Base-by-base conservation (phyloP, 2,329 filamentous ascomycete species). In the Aspergillus carbonarius region DNA sequence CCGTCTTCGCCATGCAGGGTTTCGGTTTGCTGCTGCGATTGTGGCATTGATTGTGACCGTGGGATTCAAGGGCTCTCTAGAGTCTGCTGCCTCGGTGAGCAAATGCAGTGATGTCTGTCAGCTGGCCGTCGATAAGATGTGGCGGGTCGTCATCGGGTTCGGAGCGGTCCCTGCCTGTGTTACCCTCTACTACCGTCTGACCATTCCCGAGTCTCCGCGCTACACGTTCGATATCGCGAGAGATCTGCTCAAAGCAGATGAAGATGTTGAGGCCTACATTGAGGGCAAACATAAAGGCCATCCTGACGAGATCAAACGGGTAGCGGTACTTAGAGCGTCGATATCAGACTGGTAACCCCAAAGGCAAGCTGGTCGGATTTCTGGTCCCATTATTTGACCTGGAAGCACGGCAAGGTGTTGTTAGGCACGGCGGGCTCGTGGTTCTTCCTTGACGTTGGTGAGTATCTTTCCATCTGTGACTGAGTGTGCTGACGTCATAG, bases 1-100 rank as follows among this genome's bases (percentile, higher is more conserved):
- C 89, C 15, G 91, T 95, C 55, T 95, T 95, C 69, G 89, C 90
- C 65, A 93, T 93, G 89, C 91, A 96, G 74, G 90, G 91, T 63
- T 83, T 95, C 53, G 91, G 75, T 86, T 95, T 55, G 81, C 81
- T 25, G 90, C 88, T 50, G 89, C 89, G 48, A 84, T 93, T 30
- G 81, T 95, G 62, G 88, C 91, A 73, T 80, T 95, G 48, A 90
- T 93, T 68, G 83, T 90, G 57, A 89, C 88, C 0, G 78, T 86
- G 13, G 88, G 87, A 49, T 92, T 91, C 81, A 89, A 86, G 74
- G 77, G 82, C 15, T 84, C 85, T 5, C 82, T 91, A 0, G 67
- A 80, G 51, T 75, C 76, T 1, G 83, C 85, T 13, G 70, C 78
- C 27, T 78, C 77, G 5, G 79, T 82, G 4, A 78, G 78, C 27